Conservation (phyloP, 257 asterid species). For the Pogostemon cablin region DNA sequence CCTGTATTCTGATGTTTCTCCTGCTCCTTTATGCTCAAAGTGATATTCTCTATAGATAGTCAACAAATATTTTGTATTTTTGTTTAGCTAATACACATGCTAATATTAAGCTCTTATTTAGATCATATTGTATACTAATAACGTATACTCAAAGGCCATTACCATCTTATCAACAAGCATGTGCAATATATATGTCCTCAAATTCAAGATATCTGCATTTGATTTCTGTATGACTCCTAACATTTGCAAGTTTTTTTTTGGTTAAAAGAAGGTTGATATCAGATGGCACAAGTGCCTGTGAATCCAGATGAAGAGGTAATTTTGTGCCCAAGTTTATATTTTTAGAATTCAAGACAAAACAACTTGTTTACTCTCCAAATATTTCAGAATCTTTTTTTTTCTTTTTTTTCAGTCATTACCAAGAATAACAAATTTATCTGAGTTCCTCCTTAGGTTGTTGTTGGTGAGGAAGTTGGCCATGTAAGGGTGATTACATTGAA, state of each 20-base stretch:
- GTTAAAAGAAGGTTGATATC: constrained; percentile 26
- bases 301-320: constrained; percentile 63
- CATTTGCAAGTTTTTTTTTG: constrained; percentile 24
- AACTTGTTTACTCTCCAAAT: not conserved
- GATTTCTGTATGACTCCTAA: constrained; percentile 6
- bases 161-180: not conserved
- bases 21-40: too few species aligned
- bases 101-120: constrained; percentile 1
- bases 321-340: constrained; percentile 17
- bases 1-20: too few species aligned
- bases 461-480: constrained; percentile 65
- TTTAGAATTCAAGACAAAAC: constrained; percentile 4
- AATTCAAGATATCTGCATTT: constrained; percentile 12
- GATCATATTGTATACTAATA: not conserved
- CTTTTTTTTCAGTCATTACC: not conserved
- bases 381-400: not conserved
- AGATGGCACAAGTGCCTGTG: constrained; percentile 56
- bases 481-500: constrained; percentile 77
- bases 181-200: not conserved
- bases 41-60: not conserved
- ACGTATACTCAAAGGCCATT: not conserved
- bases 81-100: not conserved
- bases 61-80: not conserved
- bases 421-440: constrained; percentile 19
- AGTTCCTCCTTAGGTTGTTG: constrained; percentile 60